Base-by-base conservation (phyloP, 257 asterid species). In the Jaltomata sinuosa region DNA sequence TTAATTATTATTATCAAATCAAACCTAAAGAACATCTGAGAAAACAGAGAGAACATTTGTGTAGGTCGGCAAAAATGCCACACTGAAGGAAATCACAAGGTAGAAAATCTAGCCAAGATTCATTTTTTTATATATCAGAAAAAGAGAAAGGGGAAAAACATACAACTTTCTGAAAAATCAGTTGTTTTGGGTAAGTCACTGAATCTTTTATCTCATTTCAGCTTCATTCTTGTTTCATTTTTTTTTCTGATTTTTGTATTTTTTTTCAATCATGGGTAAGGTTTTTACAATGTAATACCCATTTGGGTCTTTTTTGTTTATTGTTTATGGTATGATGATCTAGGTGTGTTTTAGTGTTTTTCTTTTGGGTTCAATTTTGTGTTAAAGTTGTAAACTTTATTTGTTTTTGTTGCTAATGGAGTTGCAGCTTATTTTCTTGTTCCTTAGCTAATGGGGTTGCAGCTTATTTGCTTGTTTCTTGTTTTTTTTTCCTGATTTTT, bases 21-120 rank as follows among this genome's bases (percentile, higher is more conserved):
- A 76, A 72, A 76, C 55, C 81, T 49, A 45, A 45, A 74, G 57
- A 74, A 47, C 81, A 76, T 76, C 40, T 45, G 61, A 76, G 81
- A 47, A 76, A 76, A 76, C 81, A 76, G 59, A 65, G 38, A 27
- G 53, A 32, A 21, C 59, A 76, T 45, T n/a, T 47, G 40, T 49
- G 22, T 47, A 25, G 40, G 81, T 49, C 61, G 81, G 34, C 55
- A 14, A 29, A 72, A 76, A 76, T 76, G 81, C 81, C 81, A 47
- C 81, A 47, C 81, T 76, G 61, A 47, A 76, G 81, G 81, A 76
- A 76, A 76, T 76, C 36, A 76, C 61, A 76, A 47, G 55, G 81
- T 45, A 76, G 40, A 27, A 76, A 76, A 76, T 76, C 81, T 25
- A 47, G 40, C 61, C 59, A 47, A 47, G 59, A 76, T 76, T 76